These are phyloP conservation scores for Chaetomiaceae sp. DNA, from an alignment of 2,329 filamentous ascomycete species.

Conservation along the genomic window DNA sequence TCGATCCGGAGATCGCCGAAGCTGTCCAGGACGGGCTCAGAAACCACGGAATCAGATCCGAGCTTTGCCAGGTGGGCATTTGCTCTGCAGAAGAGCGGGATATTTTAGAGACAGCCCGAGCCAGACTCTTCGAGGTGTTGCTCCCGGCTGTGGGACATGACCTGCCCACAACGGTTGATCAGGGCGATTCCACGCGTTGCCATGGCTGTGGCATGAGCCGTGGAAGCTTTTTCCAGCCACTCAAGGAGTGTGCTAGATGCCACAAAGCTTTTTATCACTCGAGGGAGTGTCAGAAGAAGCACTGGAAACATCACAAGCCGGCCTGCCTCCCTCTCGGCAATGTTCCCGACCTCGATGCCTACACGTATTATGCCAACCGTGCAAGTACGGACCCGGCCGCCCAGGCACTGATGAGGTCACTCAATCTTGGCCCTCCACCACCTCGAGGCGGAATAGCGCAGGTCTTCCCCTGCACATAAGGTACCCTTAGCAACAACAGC, in stretches of 20 bases:
- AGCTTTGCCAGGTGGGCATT: slow-evolving; percentile 13
- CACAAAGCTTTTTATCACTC: slow-evolving; percentile 8
- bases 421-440: neutral
- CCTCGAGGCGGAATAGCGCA: neutral
- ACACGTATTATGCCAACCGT: slow-evolving; percentile 5
- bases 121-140: neutral
- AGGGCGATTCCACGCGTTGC: slow-evolving; percentile 3
- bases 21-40: slow-evolving; percentile 6
- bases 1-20: slow-evolving; percentile 7
- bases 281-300: slow-evolving; percentile 7
- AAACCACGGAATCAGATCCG: slow-evolving; percentile 8
- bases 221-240: slow-evolving; percentile 6
- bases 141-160: neutral
- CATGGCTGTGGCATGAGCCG: slow-evolving; percentile 7
- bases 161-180: neutral
- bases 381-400: slow-evolving; percentile 8
- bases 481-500: neutral
- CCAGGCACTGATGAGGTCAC: slow-evolving; percentile 4
- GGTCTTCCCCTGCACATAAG: neutral
- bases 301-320: slow-evolving; percentile 9
- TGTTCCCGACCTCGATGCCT: slow-evolving; percentile 1
- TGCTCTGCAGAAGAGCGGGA: slow-evolving; percentile 7
- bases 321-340: neutral
- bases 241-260: slow-evolving; percentile 7
- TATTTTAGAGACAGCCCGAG: slow-evolving; percentile 4